A percentile compares a stretch with the other conserved stretches of the same genome.
phyloP scores from a whole-genome alignment of 495 filamentous ascomycete genomes.

The Apiosordaria backusii region DNA sequence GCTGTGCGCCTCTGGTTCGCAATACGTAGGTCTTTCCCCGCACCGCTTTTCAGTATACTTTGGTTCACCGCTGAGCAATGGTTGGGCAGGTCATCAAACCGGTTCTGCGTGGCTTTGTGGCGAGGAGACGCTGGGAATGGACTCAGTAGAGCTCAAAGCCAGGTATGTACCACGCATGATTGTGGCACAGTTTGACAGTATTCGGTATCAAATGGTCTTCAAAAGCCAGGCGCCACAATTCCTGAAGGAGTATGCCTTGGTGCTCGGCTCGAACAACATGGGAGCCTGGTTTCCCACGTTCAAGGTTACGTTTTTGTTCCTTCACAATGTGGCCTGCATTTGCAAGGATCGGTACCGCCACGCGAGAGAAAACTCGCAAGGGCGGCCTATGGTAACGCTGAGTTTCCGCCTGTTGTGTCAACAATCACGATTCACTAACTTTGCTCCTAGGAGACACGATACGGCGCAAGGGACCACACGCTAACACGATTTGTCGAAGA shows the following conservation, averaged over 20 bases:
- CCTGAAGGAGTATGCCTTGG: conserved; percentile 29
- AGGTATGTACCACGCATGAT: conserved; percentile 43
- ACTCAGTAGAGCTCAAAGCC: conserved; percentile 12
- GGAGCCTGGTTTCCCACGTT: conserved; percentile 41
- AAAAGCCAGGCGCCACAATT: conserved; percentile 15
- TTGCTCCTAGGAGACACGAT: conserved; percentile 26
- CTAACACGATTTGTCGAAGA: conserved; percentile 26
- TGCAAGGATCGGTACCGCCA: conserved; percentile 25
- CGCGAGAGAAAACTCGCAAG: conserved; percentile 15
- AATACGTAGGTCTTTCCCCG: conserved; percentile 32
- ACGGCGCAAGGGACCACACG: conserved; percentile 20
- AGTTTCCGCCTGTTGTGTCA: neutral
- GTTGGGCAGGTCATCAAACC: conserved; percentile 22
- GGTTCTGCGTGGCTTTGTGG: conserved; percentile 39
- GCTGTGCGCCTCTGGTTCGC: conserved; percentile 42
- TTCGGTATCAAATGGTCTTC: conserved; percentile 31
- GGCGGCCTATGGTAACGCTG: conserved; percentile 11
- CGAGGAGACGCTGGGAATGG: conserved; percentile 34
- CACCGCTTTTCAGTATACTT: neutral
- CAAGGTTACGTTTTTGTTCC: conserved; percentile 38
- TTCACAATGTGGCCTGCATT: conserved; percentile 20
- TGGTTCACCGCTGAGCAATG: conserved; percentile 8
- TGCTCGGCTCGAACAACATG: conserved; percentile 31
- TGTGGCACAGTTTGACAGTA: conserved; percentile 47
- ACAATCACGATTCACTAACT: neutral